Conservation (phyloP, 2,329 filamentous ascomycete species). For the Pseudofabraea citricarpa region DNA sequence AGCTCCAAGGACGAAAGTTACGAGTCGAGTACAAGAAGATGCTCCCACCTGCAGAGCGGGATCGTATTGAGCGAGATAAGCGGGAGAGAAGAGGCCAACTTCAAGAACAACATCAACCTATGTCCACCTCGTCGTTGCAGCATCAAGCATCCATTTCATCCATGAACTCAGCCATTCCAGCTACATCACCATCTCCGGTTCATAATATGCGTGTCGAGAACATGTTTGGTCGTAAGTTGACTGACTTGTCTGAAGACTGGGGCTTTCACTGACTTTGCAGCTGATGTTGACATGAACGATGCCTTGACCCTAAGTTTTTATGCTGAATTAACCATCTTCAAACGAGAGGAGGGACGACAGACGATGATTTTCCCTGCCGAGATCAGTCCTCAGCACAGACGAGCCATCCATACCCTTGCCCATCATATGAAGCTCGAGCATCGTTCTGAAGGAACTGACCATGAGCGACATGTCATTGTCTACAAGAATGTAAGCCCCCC, state of each 20-base stretch:
- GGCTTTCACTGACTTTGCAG: slow-evolving; percentile 9
- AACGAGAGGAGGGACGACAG: slow-evolving; percentile 72
- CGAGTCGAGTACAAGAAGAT: slow-evolving; percentile 99
- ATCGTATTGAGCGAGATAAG: slow-evolving; percentile 96
- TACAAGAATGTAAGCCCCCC: slow-evolving; percentile 49
- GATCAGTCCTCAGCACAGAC: slow-evolving; percentile 76
- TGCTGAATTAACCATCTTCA: slow-evolving; percentile 84
- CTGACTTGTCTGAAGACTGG: too few species aligned
- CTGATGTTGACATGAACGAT: slow-evolving; percentile 82
- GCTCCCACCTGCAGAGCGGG: slow-evolving; percentile 89
- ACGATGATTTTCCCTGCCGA: slow-evolving; percentile 78
- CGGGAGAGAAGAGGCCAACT: slow-evolving; percentile 91
- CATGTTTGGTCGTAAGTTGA: too few species aligned
- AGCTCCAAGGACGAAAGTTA: slow-evolving; percentile 89
- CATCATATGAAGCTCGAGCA: slow-evolving; percentile 94
- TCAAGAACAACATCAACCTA: slow-evolving; percentile 89
- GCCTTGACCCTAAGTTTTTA: slow-evolving; percentile 83
- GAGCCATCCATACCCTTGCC: slow-evolving; percentile 87
- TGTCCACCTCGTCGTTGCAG: slow-evolving; percentile 64
- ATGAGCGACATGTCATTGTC: slow-evolving; percentile 86
- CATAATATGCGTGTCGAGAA: too few species aligned
- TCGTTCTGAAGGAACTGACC: slow-evolving; percentile 80
- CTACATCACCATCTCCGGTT: slow-evolving; percentile 27
- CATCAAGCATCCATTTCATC: slow-evolving; percentile 73
- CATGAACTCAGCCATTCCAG: slow-evolving; percentile 56